phyloP scores from a whole-genome alignment of 2,329 filamentous ascomycete species.

The Verticillium dahliae region DNA sequence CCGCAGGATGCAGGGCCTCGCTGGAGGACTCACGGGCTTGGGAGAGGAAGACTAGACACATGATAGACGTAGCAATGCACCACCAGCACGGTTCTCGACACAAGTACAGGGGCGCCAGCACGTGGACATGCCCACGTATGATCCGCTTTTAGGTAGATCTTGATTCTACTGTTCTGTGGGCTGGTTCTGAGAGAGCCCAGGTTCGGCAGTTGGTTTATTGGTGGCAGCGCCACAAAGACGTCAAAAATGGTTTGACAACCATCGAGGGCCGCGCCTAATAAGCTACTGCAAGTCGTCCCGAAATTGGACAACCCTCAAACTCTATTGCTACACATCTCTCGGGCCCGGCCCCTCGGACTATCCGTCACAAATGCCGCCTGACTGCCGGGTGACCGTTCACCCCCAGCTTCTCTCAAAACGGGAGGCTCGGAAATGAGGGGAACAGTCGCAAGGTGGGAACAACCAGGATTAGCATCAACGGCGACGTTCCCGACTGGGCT shows the following conservation, averaged over 20 bases:
- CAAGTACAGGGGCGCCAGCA: not conserved
- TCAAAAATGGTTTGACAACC: not conserved
- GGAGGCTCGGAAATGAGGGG: not conserved
- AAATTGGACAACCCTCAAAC: not conserved
- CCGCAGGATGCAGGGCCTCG: slow-evolving; percentile 51
- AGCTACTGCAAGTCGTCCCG: not conserved
- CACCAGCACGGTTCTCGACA: not conserved
- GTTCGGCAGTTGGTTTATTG: not conserved
- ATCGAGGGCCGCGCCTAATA: too few species aligned
- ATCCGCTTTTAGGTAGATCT: too few species aligned
- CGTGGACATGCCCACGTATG: too few species aligned
- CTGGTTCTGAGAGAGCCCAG: too few species aligned
- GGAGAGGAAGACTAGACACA: slow-evolving; percentile 29
- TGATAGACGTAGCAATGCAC: not conserved
- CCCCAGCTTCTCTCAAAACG: not conserved
- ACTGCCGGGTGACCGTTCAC: not conserved
- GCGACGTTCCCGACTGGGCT: not conserved
- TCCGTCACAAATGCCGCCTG: not conserved
- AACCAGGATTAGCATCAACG: not conserved
- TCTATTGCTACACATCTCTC: not conserved
- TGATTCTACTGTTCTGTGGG: too few species aligned
- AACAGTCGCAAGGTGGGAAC: not conserved
- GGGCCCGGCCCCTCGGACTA: not conserved
- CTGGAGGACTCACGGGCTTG: slow-evolving; percentile 44
- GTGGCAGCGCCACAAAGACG: not conserved